These are phyloP conservation scores for Zangia roseola DNA, from an alignment of 768 basidiomycete species.

Conservation along the genomic window DNA sequence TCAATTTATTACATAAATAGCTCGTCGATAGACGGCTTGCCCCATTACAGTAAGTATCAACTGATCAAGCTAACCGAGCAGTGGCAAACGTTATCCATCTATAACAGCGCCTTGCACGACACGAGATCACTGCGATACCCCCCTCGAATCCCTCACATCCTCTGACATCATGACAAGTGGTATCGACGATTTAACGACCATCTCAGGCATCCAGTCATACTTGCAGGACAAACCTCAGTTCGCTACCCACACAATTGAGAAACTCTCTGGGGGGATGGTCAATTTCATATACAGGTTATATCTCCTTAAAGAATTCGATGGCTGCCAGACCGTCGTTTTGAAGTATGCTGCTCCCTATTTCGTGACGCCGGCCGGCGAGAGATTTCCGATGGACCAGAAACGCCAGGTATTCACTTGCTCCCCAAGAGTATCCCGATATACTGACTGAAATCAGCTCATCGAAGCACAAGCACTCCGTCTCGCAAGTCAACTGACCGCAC, in stretches of 20 bases:
- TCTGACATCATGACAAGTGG: conserved; percentile 14
- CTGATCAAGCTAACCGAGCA: too few relatives aligned
- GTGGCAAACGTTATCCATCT: too few relatives aligned
- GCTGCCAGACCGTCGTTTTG: conserved; percentile 47
- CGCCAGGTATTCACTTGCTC: conserved; percentile 47
- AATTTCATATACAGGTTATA: conserved; percentile 60
- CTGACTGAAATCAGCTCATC: conserved; percentile 36
- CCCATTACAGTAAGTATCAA: too few relatives aligned
- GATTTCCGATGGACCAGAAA: conserved; percentile 37
- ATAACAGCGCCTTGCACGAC: too few relatives aligned
- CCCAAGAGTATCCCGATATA: not conserved
- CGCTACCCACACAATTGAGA: conserved; percentile 37
- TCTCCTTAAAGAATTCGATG: conserved; percentile 40
- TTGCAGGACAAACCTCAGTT: conserved; percentile 44
- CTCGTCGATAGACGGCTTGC: too few relatives aligned
- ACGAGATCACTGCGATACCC: too few relatives aligned
- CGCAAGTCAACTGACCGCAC: conserved; percentile 34
- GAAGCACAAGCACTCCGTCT: conserved; percentile 51
- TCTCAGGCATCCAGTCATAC: conserved; percentile 38
- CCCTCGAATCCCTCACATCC: too few relatives aligned
- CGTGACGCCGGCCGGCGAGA: conserved; percentile 19
- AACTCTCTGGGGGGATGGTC: conserved; percentile 49
- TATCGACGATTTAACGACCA: conserved; percentile 27
- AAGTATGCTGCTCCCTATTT: conserved; percentile 56
- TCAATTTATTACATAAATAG: too few relatives aligned